Conservation (phyloP, 164 flowering plant species). For the Liquidambar formosana region DNA sequence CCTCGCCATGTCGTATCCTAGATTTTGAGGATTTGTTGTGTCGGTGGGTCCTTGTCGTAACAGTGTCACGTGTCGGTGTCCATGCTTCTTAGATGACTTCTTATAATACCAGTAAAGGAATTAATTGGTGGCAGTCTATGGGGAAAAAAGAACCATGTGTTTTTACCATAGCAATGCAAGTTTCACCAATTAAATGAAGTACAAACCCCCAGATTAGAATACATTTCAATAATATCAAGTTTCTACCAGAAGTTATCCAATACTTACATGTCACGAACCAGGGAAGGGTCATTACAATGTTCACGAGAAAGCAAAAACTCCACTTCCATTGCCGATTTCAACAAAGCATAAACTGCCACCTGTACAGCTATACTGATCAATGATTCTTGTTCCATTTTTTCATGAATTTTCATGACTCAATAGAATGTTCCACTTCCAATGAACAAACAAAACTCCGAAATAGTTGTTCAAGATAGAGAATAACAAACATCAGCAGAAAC, state of each 20-base stretch:
- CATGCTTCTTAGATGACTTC: too few species aligned
- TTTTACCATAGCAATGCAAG: neutral
- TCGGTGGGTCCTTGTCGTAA: too few species aligned
- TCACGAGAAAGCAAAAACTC: conserved; percentile 40
- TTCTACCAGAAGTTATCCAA: neutral
- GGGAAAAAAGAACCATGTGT: neutral
- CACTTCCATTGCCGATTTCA: conserved; percentile 46
- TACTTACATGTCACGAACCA: conserved; percentile 54
- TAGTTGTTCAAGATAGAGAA: conserved; percentile 2
- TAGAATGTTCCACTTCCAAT: conserved; percentile 2
- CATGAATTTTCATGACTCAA: too few species aligned
- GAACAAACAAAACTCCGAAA: neutral
- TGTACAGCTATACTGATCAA: conserved; percentile 23
- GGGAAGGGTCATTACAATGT: conserved; percentile 27
- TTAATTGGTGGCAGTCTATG: too few species aligned
- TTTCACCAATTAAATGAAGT: neutral
- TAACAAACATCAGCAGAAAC: too few species aligned
- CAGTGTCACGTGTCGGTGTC: too few species aligned
- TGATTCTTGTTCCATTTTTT: conserved; percentile 3
- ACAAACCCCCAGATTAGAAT: neutral
- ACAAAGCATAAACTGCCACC: conserved; percentile 64
- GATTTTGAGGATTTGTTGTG: too few species aligned
- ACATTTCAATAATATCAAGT: neutral
- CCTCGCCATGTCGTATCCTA: too few species aligned
- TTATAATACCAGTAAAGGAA: too few species aligned